Conservation (phyloP, 2,329 filamentous ascomycete species). For the Colletotrichum tanaceti region DNA sequence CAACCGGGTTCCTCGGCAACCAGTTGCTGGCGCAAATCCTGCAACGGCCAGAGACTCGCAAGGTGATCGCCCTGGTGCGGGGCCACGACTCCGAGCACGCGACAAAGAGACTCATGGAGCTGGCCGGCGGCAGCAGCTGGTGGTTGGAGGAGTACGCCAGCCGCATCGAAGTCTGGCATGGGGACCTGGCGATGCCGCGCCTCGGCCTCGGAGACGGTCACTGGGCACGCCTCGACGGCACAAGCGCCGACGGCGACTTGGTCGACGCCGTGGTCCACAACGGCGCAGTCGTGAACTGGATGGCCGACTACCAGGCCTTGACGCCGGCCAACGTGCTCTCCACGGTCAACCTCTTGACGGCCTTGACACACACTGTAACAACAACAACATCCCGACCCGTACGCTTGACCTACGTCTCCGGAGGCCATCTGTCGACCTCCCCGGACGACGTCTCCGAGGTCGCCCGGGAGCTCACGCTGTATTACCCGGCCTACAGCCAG, state of each 20-base stretch:
- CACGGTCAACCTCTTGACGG: constrained; percentile 24
- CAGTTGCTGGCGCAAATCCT: constrained; percentile 37
- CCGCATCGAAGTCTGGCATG: constrained; percentile 35
- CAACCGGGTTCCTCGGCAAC: constrained; percentile 38
- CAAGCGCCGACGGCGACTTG: constrained; percentile 4
- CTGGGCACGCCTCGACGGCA: constrained; percentile 26
- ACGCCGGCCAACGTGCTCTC: constrained; percentile 23
- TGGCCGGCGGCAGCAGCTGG: constrained; percentile 39
- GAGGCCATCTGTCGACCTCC: constrained; percentile 30
- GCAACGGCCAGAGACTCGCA: neutral
- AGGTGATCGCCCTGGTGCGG: constrained; percentile 33
- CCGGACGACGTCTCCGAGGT: constrained; percentile 12
- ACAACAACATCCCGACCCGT: constrained; percentile 4
- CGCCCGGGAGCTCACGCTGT: constrained; percentile 12
- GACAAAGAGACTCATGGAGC: constrained; percentile 33
- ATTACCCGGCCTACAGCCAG: constrained; percentile 42
- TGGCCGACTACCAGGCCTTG: constrained; percentile 27
- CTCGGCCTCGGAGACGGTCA: constrained; percentile 18
- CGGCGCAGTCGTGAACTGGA: constrained; percentile 37
- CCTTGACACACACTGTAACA: constrained; percentile 2
- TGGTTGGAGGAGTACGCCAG: constrained; percentile 31
- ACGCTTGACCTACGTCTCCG: constrained; percentile 28
- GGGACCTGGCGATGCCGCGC: constrained; percentile 17
- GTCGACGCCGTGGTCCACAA: constrained; percentile 32
- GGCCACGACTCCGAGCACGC: constrained; percentile 30